phyloP scores from a whole-genome alignment of 2,329 filamentous ascomycete species.

The Alternaria arborescens region DNA sequence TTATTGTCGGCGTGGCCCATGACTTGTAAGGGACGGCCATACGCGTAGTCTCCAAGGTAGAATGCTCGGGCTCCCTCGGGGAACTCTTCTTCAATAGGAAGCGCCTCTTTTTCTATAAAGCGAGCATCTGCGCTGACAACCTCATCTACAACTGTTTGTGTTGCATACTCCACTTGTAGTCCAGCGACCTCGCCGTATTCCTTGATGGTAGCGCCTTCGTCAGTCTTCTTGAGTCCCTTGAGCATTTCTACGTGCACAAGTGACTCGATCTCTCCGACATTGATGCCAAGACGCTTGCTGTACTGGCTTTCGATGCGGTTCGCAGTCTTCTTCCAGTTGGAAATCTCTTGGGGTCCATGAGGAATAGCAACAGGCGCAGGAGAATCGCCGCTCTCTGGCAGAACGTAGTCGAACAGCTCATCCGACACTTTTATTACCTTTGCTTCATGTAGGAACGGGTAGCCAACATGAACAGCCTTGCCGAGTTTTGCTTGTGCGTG shows the following conservation, averaged over 20 bases:
- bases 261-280: slow-evolving; percentile 86
- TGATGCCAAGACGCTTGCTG: slow-evolving; percentile 87
- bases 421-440: slow-evolving; percentile 90
- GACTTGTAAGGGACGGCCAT: slow-evolving; percentile 88
- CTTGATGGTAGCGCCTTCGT: slow-evolving; percentile 89
- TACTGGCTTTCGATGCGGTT: slow-evolving; percentile 85
- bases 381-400: slow-evolving; percentile 68
- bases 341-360: slow-evolving; percentile 78
- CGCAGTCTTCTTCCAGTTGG: slow-evolving; percentile 85
- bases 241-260: slow-evolving; percentile 93
- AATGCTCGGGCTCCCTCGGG: slow-evolving; percentile 84
- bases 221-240: slow-evolving; percentile 87
- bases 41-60: slow-evolving; percentile 92
- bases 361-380: slow-evolving; percentile 71
- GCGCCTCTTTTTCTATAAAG: slow-evolving; percentile 87
- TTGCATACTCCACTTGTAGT: slow-evolving; percentile 87
- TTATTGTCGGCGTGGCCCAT: slow-evolving; percentile 76
- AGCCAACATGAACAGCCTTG: slow-evolving; percentile 87
- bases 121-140: slow-evolving; percentile 91
- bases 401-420: slow-evolving; percentile 87
- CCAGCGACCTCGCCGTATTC: slow-evolving; percentile 89
- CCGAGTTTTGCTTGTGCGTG: slow-evolving; percentile 82
- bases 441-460: slow-evolving; percentile 93
- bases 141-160: slow-evolving; percentile 87
- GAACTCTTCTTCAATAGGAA: slow-evolving; percentile 92